phyloP scores from a whole-genome alignment of 176 grass and related monocot species.

The Paspalum vaginatum region DNA sequence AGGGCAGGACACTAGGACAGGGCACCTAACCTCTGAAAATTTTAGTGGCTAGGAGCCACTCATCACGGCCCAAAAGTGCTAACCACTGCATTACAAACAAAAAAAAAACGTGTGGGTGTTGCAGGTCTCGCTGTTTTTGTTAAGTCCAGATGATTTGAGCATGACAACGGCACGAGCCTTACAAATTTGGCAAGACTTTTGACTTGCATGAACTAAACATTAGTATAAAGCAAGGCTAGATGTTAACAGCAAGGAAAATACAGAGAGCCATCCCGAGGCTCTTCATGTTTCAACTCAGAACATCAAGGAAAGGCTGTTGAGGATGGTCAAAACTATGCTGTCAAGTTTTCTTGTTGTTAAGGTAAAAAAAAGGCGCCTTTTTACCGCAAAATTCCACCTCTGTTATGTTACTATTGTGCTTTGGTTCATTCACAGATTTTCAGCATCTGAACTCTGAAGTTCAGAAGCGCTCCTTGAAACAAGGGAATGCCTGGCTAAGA shows the following conservation, averaged over 20 bases:
- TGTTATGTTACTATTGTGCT: neutral
- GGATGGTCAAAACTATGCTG: neutral
- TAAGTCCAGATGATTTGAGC: neutral
- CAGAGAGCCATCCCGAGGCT: neutral
- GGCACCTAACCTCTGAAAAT: constrained; percentile 35
- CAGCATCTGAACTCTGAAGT: neutral
- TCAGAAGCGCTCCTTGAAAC: neutral
- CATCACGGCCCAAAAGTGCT: constrained; percentile 25
- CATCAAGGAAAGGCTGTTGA: neutral
- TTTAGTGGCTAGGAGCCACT: constrained; percentile 26
- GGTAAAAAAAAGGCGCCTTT: neutral
- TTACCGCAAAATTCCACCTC: neutral
- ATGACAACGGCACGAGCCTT: constrained; percentile 32
- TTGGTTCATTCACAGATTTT: neutral
- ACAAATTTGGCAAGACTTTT: constrained; percentile 37
- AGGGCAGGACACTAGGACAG: constrained; percentile 28
- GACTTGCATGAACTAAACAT: constrained; percentile 7
- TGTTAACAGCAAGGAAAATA: neutral
- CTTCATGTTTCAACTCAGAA: neutral
- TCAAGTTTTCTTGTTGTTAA: neutral
- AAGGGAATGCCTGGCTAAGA: neutral
- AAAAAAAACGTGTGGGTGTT: constrained; percentile 1
- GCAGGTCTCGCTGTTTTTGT: constrained; percentile 9
- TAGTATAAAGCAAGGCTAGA: neutral
- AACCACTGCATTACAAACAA: constrained; percentile 52